phyloP scores from a whole-genome alignment of 73 alveolate genomes.

The Loxodes magnus region DNA sequence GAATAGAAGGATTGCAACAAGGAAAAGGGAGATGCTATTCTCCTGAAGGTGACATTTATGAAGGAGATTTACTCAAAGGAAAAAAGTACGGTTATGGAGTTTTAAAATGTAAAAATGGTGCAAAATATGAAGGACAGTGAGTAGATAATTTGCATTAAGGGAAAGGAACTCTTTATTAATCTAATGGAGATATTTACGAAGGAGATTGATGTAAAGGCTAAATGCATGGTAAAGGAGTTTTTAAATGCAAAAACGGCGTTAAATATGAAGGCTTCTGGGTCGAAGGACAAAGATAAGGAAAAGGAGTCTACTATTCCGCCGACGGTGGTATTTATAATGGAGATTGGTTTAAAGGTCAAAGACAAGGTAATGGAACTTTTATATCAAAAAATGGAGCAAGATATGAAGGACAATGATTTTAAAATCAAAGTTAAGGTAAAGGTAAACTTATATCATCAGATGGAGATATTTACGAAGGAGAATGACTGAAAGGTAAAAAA shows the following conservation, averaged over 20 bases:
- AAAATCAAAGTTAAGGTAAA: not conserved
- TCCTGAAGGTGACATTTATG: constrained; percentile 12
- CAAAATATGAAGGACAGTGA: constrained; percentile 1
- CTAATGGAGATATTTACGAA: constrained; percentile 4
- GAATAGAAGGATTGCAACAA: too few relatives aligned
- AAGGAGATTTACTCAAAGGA: not conserved
- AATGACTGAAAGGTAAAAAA: not conserved
- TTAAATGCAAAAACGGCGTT: not conserved
- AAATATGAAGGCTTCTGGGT: constrained; percentile 1
- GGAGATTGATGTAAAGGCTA: constrained; percentile 1
- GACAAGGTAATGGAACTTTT: not conserved
- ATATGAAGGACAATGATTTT: not conserved
- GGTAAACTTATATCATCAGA: not conserved
- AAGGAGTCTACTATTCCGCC: not conserved
- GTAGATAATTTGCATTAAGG: not conserved
- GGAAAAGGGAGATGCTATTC: too few relatives aligned
- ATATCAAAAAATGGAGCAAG: not conserved
- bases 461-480: constrained; percentile 5
- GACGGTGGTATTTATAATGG: constrained; percentile 5
- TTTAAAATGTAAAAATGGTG: not conserved
- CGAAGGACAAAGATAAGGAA: not conserved
- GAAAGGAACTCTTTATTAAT: not conserved
- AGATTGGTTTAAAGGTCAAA: not conserved
- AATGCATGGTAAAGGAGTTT: not conserved
- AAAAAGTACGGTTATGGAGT: not conserved